Conservation (phyloP, 345 rosid species). For the Lepidium aucheri region DNA sequence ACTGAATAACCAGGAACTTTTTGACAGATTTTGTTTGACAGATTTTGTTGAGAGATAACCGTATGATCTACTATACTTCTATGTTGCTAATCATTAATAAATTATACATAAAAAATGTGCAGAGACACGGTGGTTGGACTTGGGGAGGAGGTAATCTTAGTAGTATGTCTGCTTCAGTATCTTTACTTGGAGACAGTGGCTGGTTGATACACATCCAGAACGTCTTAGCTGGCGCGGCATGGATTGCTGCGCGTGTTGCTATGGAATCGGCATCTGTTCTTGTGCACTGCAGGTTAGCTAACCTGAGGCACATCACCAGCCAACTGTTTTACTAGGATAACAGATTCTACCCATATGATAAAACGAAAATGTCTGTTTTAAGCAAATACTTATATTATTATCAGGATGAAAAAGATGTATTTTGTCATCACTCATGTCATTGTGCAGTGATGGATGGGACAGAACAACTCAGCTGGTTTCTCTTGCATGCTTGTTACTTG, state of each 20-base stretch:
- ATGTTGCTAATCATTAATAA: neutral
- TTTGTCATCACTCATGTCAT: constrained; percentile 12
- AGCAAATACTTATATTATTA: neutral
- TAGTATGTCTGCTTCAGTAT: constrained; percentile 99
- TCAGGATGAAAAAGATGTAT: neutral
- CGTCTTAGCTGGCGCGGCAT: constrained; percentile 96
- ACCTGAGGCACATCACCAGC: constrained; percentile 5
- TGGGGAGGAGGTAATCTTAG: constrained; percentile 99
- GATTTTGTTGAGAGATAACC: neutral
- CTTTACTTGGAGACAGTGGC: constrained; percentile 96
- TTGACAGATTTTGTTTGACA: neutral
- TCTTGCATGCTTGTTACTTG: constrained; percentile 86
- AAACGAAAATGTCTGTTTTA: constrained; percentile 2
- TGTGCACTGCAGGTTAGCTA: constrained; percentile 90
- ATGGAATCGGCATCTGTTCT: constrained; percentile 92
- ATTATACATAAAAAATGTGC: constrained; percentile 24
- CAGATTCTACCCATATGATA: neutral
- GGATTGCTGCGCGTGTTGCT: constrained; percentile 95
- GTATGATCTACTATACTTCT: neutral
- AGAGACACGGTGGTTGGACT: constrained; percentile 98
- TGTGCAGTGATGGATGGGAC: constrained; percentile 96
- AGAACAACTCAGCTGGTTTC: constrained; percentile 95
- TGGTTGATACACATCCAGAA: constrained; percentile 96
- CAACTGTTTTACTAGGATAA: neutral
- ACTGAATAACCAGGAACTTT: constrained; percentile 3